Base-by-base conservation (phyloP, 2,329 filamentous ascomycete species). In the Fonsecaea pedrosoi region DNA sequence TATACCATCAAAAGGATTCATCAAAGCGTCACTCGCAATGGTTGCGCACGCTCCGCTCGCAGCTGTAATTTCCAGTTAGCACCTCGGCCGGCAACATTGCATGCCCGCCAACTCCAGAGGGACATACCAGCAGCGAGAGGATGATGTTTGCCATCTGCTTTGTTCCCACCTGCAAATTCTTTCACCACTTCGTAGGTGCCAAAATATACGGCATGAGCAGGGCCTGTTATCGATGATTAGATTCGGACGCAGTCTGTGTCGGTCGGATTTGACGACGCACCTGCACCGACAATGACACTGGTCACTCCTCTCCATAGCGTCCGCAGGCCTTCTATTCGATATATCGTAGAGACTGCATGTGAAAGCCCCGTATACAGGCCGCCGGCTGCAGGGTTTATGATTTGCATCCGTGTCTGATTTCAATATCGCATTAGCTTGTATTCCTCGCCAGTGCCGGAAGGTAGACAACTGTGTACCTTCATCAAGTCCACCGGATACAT, bases 401-500 rank as follows among this genome's bases (percentile, higher is more conserved):
- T 90, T 84, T 99, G 95, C 94, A 98, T 97, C 78, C 95, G 91
- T 54, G 95, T 99, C 95, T 98, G 76, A 62, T 64, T 57, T 68
- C 21, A n/a, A 53, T 60, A 53, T 13, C 54, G 54, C 9, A 50
- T 68, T 42, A 64, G 70, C 57, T 34, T 25, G 38, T 30, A 34
- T 9, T 58, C 55, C 50, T 35, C 64, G 40, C 63, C 55, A 56
- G 53, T 35, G 64, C 55, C 61, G 48, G 61, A 58, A 64, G 78
- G 71, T 48, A 61, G 64, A 78, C 72, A 73, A 32, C 30, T 50
- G 13, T 30, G 60, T 79, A 97, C 95, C 90, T 99, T 99, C 78
- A 99, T 91, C 73, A 96, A 88, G 82, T 99, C 95, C 77, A 99
- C 91, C 21, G 95, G 95, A 78, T 99, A 99, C 95, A 99, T 98